Percentiles rank a stretch among this genome's conserved stretches.
Conservation (phyloP, 2,329 filamentous ascomycete species). For the Cadophora malorum region DNA sequence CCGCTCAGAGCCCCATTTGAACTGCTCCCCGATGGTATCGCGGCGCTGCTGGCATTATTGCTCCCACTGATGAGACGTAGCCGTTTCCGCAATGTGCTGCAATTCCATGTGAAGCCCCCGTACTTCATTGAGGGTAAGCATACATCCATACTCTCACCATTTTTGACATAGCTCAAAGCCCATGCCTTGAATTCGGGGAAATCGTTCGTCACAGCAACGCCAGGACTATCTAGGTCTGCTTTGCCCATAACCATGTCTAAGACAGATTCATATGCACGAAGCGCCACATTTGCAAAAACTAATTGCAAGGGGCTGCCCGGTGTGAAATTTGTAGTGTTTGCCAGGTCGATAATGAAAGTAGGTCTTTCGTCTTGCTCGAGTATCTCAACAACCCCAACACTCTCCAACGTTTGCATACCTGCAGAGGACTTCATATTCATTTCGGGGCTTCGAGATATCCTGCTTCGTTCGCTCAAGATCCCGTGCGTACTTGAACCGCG, state of each 20-base stretch:
- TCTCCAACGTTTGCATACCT: conserved; percentile 62
- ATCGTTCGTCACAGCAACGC: conserved; percentile 51
- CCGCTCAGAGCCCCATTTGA: conserved; percentile 33
- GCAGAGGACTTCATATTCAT: conserved; percentile 53
- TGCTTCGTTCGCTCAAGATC: conserved; percentile 56
- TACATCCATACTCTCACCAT: conserved; percentile 59
- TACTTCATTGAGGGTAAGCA: conserved; percentile 63
- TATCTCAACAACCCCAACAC: conserved; percentile 73
- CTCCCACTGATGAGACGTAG: conserved; percentile 72
- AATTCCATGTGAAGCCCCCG: conserved; percentile 72
- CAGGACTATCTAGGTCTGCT: conserved; percentile 40
- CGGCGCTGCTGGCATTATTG: conserved; percentile 42
- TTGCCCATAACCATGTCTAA: conserved; percentile 42
- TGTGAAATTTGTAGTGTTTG: conserved; percentile 60
- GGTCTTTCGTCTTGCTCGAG: conserved; percentile 79
- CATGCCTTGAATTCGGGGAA: conserved; percentile 73
- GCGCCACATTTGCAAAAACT: conserved; percentile 71
- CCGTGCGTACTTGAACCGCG: conserved; percentile 58
- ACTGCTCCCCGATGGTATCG: conserved; percentile 33
- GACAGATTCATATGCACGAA: conserved; percentile 55
- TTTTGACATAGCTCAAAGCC: conserved; percentile 63
- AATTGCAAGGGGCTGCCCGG: conserved; percentile 61
- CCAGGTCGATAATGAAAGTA: conserved; percentile 76
- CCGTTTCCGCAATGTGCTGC: conserved; percentile 70
- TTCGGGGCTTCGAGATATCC: conserved; percentile 60